phyloP scores from a whole-genome alignment of 176 grass and related monocot genomes.

The Oryza rufipogon region DNA sequence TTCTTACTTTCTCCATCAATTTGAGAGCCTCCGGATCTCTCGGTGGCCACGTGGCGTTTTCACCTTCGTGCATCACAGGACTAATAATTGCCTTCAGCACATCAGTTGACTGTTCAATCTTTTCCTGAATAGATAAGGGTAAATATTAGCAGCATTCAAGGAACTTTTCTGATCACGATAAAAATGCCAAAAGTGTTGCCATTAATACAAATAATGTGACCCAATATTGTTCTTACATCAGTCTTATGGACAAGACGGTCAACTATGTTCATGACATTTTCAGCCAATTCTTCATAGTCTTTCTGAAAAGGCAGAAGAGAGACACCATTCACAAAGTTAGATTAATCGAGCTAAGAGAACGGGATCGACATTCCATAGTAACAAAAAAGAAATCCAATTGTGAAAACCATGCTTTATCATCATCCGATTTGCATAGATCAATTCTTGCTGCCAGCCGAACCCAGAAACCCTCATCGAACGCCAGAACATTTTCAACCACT shows the following conservation, averaged over 20 bases:
- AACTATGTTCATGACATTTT: conserved; percentile 85
- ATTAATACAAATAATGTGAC: neutral
- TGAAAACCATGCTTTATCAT: conserved; percentile 89
- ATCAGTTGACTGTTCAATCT: conserved; percentile 89
- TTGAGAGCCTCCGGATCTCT: conserved; percentile 61
- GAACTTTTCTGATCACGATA: neutral
- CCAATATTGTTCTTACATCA: conserved; percentile 59
- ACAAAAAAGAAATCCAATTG: conserved; percentile 36
- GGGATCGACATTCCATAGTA: neutral
- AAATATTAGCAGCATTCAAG: conserved; percentile 34
- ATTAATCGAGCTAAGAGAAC: conserved; percentile 1
- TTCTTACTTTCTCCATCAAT: conserved; percentile 79
- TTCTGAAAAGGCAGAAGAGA: conserved; percentile 48
- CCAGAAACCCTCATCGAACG: conserved; percentile 83
- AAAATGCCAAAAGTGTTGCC: conserved; percentile 7
- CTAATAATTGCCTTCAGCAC: conserved; percentile 81
- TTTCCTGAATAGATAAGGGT: conserved; percentile 65
- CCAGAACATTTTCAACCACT: conserved; percentile 93
- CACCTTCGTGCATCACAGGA: conserved; percentile 67
- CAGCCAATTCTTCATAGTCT: conserved; percentile 90
- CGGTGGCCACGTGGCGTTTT: conserved; percentile 83
- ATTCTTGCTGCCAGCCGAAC: conserved; percentile 78
- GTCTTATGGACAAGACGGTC: conserved; percentile 94
- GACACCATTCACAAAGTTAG: conserved; percentile 5
- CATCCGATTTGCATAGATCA: conserved; percentile 90